Percentiles rank a stretch among this genome's conserved stretches.
phyloP scores from a whole-genome alignment of 2,329 filamentous ascomycete species.

The Apiospora hydei region DNA sequence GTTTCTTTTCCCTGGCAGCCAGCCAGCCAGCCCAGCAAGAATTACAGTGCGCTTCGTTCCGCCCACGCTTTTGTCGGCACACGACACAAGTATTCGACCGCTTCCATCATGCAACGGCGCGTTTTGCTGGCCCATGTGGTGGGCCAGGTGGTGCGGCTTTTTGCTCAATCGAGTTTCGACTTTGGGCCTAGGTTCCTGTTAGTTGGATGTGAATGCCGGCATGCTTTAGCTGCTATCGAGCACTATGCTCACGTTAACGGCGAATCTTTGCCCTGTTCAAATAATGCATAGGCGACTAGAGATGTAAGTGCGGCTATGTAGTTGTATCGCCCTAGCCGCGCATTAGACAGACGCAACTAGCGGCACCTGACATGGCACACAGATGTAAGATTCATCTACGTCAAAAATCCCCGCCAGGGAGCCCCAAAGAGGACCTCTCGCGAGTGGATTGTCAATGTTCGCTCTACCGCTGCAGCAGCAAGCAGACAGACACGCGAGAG shows the following conservation, averaged over 20 bases:
- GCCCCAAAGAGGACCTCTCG: constrained; percentile 21
- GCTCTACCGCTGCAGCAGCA: constrained; percentile 8
- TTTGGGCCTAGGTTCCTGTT: background rate
- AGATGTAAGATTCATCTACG: constrained; percentile 24
- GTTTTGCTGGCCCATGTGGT: constrained; percentile 28
- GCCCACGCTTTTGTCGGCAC: constrained; percentile 13
- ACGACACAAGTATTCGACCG: constrained; percentile 24
- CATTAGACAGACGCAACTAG: constrained; percentile 25
- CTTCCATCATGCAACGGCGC: constrained; percentile 29
- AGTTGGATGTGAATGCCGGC: background rate
- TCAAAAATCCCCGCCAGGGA: constrained; percentile 16
- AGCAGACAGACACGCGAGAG: background rate
- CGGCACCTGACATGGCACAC: constrained; percentile 22
- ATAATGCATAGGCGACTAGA: constrained; percentile 7
- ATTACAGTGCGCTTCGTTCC: background rate
- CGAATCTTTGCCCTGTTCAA: constrained; percentile 5
- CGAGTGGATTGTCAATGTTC: background rate
- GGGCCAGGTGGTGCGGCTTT: constrained; percentile 37
- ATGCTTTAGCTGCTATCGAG: background rate
- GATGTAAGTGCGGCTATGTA: constrained; percentile 26
- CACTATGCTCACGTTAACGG: background rate
- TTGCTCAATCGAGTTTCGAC: constrained; percentile 36
- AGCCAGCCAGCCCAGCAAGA: background rate
- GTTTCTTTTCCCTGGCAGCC: constrained; percentile 9
- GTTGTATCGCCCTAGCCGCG: constrained; percentile 23